These are phyloP conservation scores for Thraustochytrium sp. DNA, from an alignment of 352 stramenopile genomes.

Conservation along the genomic window DNA sequence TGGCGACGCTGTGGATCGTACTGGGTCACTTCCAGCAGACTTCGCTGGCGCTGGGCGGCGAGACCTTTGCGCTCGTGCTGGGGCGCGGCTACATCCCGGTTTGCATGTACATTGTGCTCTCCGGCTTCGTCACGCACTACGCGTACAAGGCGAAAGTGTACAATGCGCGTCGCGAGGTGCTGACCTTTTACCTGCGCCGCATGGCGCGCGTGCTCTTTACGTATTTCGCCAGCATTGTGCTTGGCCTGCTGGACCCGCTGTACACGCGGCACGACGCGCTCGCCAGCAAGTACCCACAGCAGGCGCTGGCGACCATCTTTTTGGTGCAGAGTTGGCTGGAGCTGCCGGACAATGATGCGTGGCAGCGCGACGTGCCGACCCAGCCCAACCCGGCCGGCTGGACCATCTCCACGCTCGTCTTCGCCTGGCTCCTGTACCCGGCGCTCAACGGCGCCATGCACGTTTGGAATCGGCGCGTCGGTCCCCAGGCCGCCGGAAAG, in stretches of 20 bases:
- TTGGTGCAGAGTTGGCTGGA: constrained; percentile 35
- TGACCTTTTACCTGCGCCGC: constrained; percentile 18
- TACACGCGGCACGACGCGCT: constrained; percentile 35
- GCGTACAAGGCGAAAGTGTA: background rate
- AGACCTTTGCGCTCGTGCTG: constrained; percentile 20
- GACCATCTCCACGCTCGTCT: constrained; percentile 29
- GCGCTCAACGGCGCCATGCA: constrained; percentile 13
- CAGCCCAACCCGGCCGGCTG: constrained; percentile 11
- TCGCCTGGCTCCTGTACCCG: constrained; percentile 30
- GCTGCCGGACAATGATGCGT: background rate
- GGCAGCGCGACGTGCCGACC: background rate
- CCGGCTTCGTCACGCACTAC: constrained; percentile 39
- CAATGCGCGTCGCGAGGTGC: background rate
- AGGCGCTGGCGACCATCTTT: background rate
- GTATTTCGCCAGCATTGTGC: background rate
- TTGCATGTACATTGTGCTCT: constrained; percentile 27
- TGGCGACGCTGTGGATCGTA: constrained; percentile 33
- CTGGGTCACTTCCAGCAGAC: constrained; percentile 28
- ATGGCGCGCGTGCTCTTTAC: constrained; percentile 29
- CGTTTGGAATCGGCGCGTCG: background rate
- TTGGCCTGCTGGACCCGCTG: constrained; percentile 12
- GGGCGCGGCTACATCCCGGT: background rate
- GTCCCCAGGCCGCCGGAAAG: background rate
- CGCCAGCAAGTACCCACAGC: background rate
- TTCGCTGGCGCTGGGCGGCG: background rate